Conservation (phyloP, 176 grass and related monocot species). For the Oryza punctata region DNA sequence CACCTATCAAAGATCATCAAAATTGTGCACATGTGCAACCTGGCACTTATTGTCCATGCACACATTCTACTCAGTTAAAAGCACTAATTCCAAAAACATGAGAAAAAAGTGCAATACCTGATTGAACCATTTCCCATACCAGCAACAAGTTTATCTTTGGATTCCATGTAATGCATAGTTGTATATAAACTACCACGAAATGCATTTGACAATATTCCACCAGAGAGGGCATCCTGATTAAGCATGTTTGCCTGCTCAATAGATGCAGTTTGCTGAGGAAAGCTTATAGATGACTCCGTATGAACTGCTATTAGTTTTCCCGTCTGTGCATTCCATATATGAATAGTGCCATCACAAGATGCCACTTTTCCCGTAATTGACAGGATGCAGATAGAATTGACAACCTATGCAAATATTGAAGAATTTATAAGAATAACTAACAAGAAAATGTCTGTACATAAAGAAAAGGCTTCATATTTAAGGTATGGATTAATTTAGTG, state of each 20-base stretch:
- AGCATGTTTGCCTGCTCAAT: slow-evolving; percentile 86
- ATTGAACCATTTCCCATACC: slow-evolving; percentile 93
- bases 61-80: slow-evolving; percentile 1
- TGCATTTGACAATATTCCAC: slow-evolving; percentile 86
- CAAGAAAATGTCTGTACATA: slow-evolving; percentile 16
- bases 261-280: slow-evolving; percentile 54
- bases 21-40: background rate
- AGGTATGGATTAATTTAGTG: slow-evolving; percentile 1
- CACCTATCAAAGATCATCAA: slow-evolving; percentile 1
- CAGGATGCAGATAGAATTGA: slow-evolving; percentile 72
- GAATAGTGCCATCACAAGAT: slow-evolving; percentile 97
- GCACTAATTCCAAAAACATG: slow-evolving; percentile 8
- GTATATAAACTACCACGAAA: slow-evolving; percentile 94
- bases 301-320: slow-evolving; percentile 84
- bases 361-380: slow-evolving; percentile 77
- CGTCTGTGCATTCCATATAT: slow-evolving; percentile 91
- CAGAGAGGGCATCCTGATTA: slow-evolving; percentile 72
- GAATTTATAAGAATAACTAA: background rate
- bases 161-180: slow-evolving; percentile 75
- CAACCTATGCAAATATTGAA: slow-evolving; percentile 60
- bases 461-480: background rate
- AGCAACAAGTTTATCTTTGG: slow-evolving; percentile 77
- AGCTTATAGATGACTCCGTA: slow-evolving; percentile 63
- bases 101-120: slow-evolving; percentile 57
- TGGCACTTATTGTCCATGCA: background rate